Conservation (phyloP, 768 basidiomycete genomes). For the Tricholoma matsutake region DNA sequence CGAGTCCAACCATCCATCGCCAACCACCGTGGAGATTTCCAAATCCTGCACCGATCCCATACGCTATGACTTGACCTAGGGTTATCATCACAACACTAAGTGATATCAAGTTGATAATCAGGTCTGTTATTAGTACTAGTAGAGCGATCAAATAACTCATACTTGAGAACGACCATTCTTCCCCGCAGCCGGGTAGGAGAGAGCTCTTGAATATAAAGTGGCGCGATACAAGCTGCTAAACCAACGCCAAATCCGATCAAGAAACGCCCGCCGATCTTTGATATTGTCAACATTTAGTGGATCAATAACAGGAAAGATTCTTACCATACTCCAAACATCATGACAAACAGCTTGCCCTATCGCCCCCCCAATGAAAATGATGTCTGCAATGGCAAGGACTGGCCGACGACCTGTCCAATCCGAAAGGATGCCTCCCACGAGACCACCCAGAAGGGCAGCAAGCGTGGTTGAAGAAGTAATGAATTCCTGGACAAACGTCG, state of each 20-base stretch:
- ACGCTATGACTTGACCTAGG: slow-evolving; percentile 75
- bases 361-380: slow-evolving; percentile 74
- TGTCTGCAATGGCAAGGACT: slow-evolving; percentile 64
- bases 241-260: slow-evolving; percentile 75
- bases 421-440: slow-evolving; percentile 64
- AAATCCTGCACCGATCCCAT: slow-evolving; percentile 69
- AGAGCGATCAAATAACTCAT: slow-evolving; percentile 5
- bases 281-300: background rate
- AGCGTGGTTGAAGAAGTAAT: slow-evolving; percentile 80
- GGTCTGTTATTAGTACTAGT: too few relatives aligned
- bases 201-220: slow-evolving; percentile 82
- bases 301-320: background rate
- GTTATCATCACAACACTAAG: slow-evolving; percentile 72
- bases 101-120: background rate
- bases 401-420: slow-evolving; percentile 68
- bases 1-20: slow-evolving; percentile 84
- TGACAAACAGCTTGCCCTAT: slow-evolving; percentile 68
- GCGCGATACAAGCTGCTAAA: slow-evolving; percentile 73
- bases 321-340: slow-evolving; percentile 67
- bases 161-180: slow-evolving; percentile 76
- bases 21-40: slow-evolving; percentile 59
- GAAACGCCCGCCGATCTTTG: slow-evolving; percentile 67
- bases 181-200: slow-evolving; percentile 73
- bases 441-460: slow-evolving; percentile 73
- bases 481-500: slow-evolving; percentile 50